Evolutionary conservation across 805 yeast species (phyloP).

Genomic region (Sugiyamaella qingdaonensis): DNA sequence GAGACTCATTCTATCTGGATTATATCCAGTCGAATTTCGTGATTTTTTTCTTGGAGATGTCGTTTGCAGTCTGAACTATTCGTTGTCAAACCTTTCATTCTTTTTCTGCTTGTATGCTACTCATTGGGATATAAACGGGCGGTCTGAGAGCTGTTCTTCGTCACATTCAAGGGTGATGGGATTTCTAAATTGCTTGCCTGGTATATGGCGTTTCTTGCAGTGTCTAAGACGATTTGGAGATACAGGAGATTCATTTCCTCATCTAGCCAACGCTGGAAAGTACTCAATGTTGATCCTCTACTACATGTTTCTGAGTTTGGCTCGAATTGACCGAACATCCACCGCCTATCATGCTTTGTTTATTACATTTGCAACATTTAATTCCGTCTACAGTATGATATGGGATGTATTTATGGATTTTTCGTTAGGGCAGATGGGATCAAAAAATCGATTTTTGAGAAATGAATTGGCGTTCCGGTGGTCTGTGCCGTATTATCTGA

Average conservation of each 20-base stretch:
- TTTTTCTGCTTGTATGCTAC: conserved; percentile 78
- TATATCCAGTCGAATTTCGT: conserved; percentile 91
- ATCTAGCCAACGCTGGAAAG: conserved; percentile 81
- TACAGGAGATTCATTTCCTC: conserved; percentile 95
- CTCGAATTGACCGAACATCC: conserved; percentile 55
- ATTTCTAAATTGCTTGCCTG: conserved; percentile 77
- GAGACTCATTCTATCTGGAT: conserved; percentile 74
- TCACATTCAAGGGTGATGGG: conserved; percentile 74
- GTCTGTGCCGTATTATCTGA: conserved; percentile 63
- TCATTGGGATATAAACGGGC: conserved; percentile 52
- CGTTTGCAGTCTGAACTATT: conserved; percentile 80
- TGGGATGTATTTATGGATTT: conserved; percentile 98
- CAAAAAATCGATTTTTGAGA: conserved; percentile 57
- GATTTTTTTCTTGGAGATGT: conserved; percentile 94
- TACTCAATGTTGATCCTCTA: conserved; percentile 64
- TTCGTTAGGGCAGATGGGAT: conserved; percentile 71
- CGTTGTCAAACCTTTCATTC: conserved; percentile 78
- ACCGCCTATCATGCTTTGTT: conserved; percentile 49
- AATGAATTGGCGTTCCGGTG: conserved; percentile 62
- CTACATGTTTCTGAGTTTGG: conserved; percentile 69
- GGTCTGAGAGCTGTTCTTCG: conserved; percentile 62
- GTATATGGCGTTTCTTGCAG: conserved; percentile 85
- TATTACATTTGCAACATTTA: conserved; percentile 68
- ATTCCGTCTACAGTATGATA: conserved; percentile 60
- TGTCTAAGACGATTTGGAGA: conserved; percentile 89